A percentile compares a stretch with the other conserved stretches of the same genome.
Evolutionary conservation across 495 filamentous ascomycete genomes (phyloP).

Genomic region (Neurospora sp.): DNA sequence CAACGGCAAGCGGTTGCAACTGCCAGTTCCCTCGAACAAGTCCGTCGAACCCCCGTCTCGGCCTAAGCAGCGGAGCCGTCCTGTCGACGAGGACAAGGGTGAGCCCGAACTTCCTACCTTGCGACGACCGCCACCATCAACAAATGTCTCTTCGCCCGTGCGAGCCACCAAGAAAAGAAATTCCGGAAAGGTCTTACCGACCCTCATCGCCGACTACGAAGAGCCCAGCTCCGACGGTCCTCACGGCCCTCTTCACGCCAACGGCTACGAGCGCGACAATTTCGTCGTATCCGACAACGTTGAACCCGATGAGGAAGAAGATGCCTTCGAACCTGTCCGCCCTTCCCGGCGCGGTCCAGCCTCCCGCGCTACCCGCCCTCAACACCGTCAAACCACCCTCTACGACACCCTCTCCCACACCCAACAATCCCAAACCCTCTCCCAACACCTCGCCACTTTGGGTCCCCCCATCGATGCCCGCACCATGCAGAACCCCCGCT

Average conservation of each 20-base stretch:
- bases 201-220: constrained; percentile 17
- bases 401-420: constrained; percentile 14
- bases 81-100: not conserved
- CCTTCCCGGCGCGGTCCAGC: constrained; percentile 29
- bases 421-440: not conserved
- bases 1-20: constrained; percentile 11
- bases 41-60: constrained; percentile 9
- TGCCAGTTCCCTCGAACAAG: constrained; percentile 6
- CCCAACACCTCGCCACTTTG: not conserved
- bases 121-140: constrained; percentile 50
- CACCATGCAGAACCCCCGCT: not conserved
- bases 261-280: constrained; percentile 40
- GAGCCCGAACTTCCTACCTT: constrained; percentile 27
- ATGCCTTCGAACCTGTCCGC: constrained; percentile 51
- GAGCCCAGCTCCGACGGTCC: constrained; percentile 28
- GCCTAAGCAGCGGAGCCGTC: constrained; percentile 4
- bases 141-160: constrained; percentile 78
- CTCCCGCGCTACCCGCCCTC: constrained; percentile 46
- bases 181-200: constrained; percentile 30
- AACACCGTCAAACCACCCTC: constrained; percentile 64
- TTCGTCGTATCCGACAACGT: constrained; percentile 43
- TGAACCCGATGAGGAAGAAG: constrained; percentile 33
- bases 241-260: constrained; percentile 23
- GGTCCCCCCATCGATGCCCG: not conserved
- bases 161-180: constrained; percentile 32